Conservation (phyloP, 2,329 filamentous ascomycete genomes). For the Aspergillus ruber region DNA sequence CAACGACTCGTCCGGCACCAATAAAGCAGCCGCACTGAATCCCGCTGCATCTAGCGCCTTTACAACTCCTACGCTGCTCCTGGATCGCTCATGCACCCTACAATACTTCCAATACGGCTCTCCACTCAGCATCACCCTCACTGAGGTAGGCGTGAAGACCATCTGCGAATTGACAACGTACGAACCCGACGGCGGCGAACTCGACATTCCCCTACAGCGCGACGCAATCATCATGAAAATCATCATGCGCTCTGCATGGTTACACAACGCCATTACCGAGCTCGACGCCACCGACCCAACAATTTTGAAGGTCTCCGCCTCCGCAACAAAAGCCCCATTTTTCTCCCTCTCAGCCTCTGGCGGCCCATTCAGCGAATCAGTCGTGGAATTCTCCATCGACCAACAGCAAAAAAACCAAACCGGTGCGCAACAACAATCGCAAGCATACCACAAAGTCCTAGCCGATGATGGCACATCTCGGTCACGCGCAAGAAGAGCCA, state of each 20-base stretch:
- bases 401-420: conserved; percentile 14
- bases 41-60: conserved; percentile 62
- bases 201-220: conserved; percentile 73
- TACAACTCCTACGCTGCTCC: conserved; percentile 72
- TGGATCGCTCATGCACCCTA: conserved; percentile 79
- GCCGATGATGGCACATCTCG: conserved; percentile 32
- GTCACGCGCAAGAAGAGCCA: conserved; percentile 26
- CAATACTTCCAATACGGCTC: conserved; percentile 68
- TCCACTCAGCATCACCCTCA: conserved; percentile 75
- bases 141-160: conserved; percentile 79
- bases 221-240: conserved; percentile 80
- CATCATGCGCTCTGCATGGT: conserved; percentile 67
- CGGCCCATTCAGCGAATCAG: conserved; percentile 52
- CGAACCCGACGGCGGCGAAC: conserved; percentile 55
- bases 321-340: conserved; percentile 56
- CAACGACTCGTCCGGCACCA: conserved; percentile 50
- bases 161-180: conserved; percentile 89
- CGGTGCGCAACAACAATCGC: conserved; percentile 14
- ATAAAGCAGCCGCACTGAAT: conserved; percentile 22
- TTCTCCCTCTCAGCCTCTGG: conserved; percentile 66
- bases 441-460: conserved; percentile 26
- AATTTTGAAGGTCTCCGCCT: conserved; percentile 62
- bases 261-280: conserved; percentile 47
- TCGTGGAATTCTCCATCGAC: conserved; percentile 54
- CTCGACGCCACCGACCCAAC: conserved; percentile 62